These are phyloP conservation scores for Lipomyces mesembrius DNA, from an alignment of 805 yeast species.

Conservation along the genomic window DNA sequence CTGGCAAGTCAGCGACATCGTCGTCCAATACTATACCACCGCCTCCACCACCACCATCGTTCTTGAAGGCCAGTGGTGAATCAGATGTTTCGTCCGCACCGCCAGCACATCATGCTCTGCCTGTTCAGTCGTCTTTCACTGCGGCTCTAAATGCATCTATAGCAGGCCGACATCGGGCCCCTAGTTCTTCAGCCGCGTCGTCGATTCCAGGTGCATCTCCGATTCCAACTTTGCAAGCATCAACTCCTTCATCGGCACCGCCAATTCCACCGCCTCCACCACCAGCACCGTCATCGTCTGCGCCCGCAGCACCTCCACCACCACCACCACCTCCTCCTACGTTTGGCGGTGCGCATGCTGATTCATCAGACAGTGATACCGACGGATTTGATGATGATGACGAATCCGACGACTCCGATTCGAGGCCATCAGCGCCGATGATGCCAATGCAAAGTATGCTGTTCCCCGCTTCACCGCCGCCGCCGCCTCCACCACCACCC, in stretches of 20 bases:
- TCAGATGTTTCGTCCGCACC: slow-evolving; percentile 7
- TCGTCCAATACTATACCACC: slow-evolving; percentile 28
- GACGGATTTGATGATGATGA: slow-evolving; percentile 1
- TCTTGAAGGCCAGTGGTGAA: not conserved
- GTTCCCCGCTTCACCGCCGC: slow-evolving; percentile 26
- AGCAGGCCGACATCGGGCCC: slow-evolving; percentile 4
- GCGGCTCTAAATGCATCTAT: not conserved
- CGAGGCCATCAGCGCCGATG: slow-evolving; percentile 44
- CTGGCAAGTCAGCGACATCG: slow-evolving; percentile 6
- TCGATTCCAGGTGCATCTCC: slow-evolving; percentile 12
- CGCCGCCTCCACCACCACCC: slow-evolving; percentile 47
- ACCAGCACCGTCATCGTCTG: slow-evolving; percentile 37
- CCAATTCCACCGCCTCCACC: slow-evolving; percentile 43
- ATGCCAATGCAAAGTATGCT: slow-evolving; percentile 20
- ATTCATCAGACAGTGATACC: slow-evolving; percentile 12
- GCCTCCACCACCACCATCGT: slow-evolving; percentile 38
- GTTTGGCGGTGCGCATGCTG: slow-evolving; percentile 15
- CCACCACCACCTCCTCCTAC: slow-evolving; percentile 42
- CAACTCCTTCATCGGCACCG: slow-evolving; percentile 42
- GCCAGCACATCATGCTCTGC: slow-evolving; percentile 1
- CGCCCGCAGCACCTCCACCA: slow-evolving; percentile 47
- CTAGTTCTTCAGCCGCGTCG: slow-evolving; percentile 29
- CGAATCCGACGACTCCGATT: slow-evolving; percentile 39
- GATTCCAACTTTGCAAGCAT: not conserved
- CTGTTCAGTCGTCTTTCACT: not conserved